Conservation (phyloP, 2,329 filamentous ascomycete genomes). For the Cladophialophora chaetospira region DNA sequence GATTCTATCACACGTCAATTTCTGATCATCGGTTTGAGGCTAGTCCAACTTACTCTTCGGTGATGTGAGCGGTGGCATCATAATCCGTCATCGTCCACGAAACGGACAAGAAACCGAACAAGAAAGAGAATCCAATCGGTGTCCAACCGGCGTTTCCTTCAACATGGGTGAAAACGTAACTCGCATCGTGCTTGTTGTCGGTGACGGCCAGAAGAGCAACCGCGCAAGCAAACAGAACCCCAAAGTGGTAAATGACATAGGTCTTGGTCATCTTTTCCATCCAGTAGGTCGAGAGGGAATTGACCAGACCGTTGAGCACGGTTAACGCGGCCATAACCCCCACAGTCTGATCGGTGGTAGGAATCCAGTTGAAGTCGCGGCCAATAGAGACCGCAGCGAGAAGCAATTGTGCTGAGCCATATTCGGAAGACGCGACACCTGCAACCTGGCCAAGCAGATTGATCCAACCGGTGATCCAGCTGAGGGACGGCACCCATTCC, state of each 20-base stretch:
- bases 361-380: conserved; percentile 50
- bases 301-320: conserved; percentile 55
- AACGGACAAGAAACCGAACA: conserved; percentile 63
- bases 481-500: conserved; percentile 47
- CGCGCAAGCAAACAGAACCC: conserved; percentile 53
- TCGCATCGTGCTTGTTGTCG: conserved; percentile 53
- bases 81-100: conserved; percentile 64
- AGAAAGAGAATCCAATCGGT: conserved; percentile 57
- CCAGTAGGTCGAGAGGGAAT: conserved; percentile 58
- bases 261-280: conserved; percentile 61
- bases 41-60: conserved; percentile 47
- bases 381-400: conserved; percentile 58
- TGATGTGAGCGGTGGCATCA: conserved; percentile 51
- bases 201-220: conserved; percentile 56
- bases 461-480: conserved; percentile 54
- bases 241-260: conserved; percentile 61
- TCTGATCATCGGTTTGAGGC: conserved; percentile 22
- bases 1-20: conserved; percentile 41
- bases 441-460: conserved; percentile 54
- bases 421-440: conserved; percentile 59
- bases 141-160: conserved; percentile 56
- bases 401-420: conserved; percentile 59
- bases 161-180: conserved; percentile 59
- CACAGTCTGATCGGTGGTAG: conserved; percentile 51
- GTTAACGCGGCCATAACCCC: conserved; percentile 60